Evolutionary conservation across 805 yeast species (phyloP).

Genomic region (Jamesozyma spencerorum): DNA sequence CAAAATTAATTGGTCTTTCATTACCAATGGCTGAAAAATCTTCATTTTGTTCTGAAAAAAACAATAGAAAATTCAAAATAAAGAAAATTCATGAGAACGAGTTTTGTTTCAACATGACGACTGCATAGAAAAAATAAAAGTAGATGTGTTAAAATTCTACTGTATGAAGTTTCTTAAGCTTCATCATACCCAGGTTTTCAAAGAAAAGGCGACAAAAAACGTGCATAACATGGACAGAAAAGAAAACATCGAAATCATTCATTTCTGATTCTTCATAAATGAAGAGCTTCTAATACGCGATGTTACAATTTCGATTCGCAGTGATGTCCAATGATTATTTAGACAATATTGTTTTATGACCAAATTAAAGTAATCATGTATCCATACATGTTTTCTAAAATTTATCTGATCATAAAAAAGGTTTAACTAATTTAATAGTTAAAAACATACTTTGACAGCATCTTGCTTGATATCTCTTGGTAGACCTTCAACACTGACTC

Average conservation of each 20-base stretch:
- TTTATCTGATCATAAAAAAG: neutral
- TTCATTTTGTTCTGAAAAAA: too few species aligned
- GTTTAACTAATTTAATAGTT: neutral
- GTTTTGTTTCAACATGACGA: neutral
- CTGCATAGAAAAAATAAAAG: neutral
- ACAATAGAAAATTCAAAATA: neutral
- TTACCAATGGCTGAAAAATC: too few species aligned
- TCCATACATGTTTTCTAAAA: neutral
- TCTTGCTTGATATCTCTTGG: slow-evolving; percentile 81
- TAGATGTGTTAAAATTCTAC: too few species aligned
- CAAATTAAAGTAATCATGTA: neutral
- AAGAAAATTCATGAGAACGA: neutral
- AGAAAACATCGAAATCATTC: neutral
- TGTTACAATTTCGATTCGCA: neutral
- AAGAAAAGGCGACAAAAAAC: neutral
- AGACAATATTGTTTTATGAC: neutral
- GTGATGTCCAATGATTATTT: slow-evolving; percentile 1
- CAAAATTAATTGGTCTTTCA: slow-evolving; percentile 29
- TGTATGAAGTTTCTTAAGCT: too few species aligned
- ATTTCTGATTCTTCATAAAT: neutral
- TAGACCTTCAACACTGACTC: slow-evolving; percentile 76
- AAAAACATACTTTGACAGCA: slow-evolving; percentile 72
- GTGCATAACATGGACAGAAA: neutral
- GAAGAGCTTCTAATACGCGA: neutral
- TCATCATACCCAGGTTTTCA: neutral